Evolutionary conservation across 1,284 basidiomycete species (phyloP), one percentile per base, ranked within the genome.

Genomic region (Cryptococcus maquisensis): DNA sequence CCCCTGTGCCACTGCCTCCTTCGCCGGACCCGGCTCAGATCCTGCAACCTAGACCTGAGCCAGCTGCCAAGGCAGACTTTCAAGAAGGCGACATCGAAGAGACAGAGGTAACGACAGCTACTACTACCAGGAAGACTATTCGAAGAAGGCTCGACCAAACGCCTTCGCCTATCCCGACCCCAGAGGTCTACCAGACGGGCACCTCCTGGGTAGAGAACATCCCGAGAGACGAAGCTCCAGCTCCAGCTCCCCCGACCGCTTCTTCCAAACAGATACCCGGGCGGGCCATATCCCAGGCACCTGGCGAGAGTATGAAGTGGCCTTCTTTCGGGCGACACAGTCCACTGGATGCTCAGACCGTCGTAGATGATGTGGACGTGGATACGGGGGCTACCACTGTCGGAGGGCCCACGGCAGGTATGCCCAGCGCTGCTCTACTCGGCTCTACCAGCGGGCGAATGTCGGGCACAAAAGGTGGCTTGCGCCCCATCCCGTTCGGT

Each of bases 401-500:
- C 16, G 66, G 64, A 2, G 55, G 56, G 21, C 49, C 63, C 9
- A 65, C 64, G 4, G 7, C 10, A 32, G 28, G 28, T 32, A 32
- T 32, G 28, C 28, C 28, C 28, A 32, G 28, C 28, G 6, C 28
- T 1, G 28, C 28, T 32, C 28, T 8, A 32, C 28, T 32, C 47
- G 26, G 37, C 32, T 32, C 28, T 13, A 44, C 49, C 9, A 42
- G 46, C 5, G 54, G 47, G 13, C 47, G 42, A 32, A 3, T 44
- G n/a, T 38, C 51, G 10, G 65, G 65, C 3, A 62, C 58, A 2
- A 67, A 62, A 50, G 65, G 37, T 40, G 65, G 65, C 13, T 9
- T 66, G 3, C 50, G 55, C 12, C 65, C 65, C n/a, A 67, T 67
- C 21, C 59, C 65, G 3, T 52, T 62, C 21, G 41, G 65, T 67